A percentile compares a stretch with the other conserved stretches of the same genome.
Conservation (phyloP, 352 stramenopile species). For the Globisporangium nodosum region DNA sequence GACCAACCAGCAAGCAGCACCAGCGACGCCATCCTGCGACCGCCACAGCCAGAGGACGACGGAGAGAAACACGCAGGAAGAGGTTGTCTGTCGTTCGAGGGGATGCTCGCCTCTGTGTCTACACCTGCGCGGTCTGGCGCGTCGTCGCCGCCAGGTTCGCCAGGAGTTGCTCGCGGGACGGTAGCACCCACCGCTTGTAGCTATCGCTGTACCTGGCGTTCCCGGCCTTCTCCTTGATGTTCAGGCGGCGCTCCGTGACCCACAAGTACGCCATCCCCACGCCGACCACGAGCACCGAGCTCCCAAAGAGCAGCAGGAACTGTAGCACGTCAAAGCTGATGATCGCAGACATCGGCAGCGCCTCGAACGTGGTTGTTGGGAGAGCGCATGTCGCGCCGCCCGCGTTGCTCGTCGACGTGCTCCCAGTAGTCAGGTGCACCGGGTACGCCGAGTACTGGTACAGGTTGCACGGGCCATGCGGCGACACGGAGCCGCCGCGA, state of each 20-base stretch:
- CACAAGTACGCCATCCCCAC: conserved; percentile 39
- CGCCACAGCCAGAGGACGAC: no score
- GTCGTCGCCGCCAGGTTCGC: conserved; percentile 16
- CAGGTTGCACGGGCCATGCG: conserved; percentile 63
- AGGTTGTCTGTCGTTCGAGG: no score
- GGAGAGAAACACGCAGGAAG: no score
- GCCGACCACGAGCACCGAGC: conserved; percentile 25
- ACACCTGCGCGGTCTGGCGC: conserved; percentile 7
- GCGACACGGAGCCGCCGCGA: conserved; percentile 20
- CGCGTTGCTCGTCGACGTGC: conserved; percentile 4
- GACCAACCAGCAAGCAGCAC: background rate
- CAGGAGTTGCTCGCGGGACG: conserved; percentile 57
- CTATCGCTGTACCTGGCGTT: conserved; percentile 45
- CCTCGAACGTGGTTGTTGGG: conserved; percentile 19
- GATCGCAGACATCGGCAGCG: conserved; percentile 31
- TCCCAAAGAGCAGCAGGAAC: conserved; percentile 35
- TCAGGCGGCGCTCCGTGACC: conserved; percentile 35
- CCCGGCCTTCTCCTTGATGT: conserved; percentile 33
- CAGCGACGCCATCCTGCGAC: no score
- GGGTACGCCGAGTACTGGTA: conserved; percentile 74
- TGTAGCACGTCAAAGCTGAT: conserved; percentile 33
- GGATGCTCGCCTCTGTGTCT: background rate
- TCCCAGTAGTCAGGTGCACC: conserved; percentile 33
- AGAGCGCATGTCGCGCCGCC: conserved; percentile 32
- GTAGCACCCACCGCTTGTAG: conserved; percentile 61